These are phyloP conservation scores for Miamiensis avidus DNA, from an alignment of 169 alveolate species.

Conservation along the genomic window DNA sequence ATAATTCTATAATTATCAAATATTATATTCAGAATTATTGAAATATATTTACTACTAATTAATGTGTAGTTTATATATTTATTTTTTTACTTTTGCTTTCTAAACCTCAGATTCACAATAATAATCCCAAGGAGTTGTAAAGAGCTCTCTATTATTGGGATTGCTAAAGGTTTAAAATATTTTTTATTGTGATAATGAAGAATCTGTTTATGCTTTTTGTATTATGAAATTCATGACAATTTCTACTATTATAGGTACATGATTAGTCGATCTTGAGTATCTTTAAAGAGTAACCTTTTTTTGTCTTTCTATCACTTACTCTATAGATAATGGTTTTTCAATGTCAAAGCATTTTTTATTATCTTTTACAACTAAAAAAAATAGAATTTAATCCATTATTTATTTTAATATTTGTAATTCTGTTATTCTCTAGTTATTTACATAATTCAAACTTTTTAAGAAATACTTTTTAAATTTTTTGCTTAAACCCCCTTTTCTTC, in stretches of 20 bases:
- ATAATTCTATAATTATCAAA: neutral
- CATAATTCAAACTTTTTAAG: constrained; percentile 37
- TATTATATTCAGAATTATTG: no score
- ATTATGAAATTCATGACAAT: neutral
- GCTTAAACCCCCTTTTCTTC: constrained; percentile 23
- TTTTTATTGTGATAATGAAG: no score
- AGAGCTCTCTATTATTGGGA: neutral
- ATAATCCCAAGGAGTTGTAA: neutral
- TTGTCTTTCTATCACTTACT: neutral
- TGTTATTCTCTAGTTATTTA: neutral
- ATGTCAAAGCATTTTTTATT: no score
- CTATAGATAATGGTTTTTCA: neutral
- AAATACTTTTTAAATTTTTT: constrained; percentile 9
- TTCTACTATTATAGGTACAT: neutral
- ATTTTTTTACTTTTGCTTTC: neutral
- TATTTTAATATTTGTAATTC: no score
- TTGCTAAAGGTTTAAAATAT: no score
- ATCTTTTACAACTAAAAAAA: neutral
- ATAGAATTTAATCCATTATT: neutral
- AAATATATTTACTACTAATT: no score
- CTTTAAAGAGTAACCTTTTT: neutral
- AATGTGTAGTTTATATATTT: no score
- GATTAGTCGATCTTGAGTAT: neutral
- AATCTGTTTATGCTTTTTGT: neutral
- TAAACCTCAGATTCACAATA: neutral